Percentiles rank a stretch among this genome's conserved stretches.
phyloP scores from a whole-genome alignment of 352 stramenopile species.

The Pythium dissimile region DNA sequence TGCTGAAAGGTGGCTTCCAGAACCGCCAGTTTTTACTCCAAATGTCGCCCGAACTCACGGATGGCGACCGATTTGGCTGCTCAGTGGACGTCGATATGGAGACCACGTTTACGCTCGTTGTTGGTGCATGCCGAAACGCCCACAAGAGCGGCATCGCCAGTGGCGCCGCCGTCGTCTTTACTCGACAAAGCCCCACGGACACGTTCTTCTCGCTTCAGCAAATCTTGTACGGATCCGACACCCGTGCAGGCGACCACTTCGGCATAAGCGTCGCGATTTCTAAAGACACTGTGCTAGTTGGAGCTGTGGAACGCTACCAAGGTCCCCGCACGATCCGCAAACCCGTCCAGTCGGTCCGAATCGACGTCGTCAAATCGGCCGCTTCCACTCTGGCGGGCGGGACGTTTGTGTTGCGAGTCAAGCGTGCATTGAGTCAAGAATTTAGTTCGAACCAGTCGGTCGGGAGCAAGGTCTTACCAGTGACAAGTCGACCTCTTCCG shows the following conservation, averaged over 20 bases:
- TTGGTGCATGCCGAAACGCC: slow-evolving; percentile 49
- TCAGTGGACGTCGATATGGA: slow-evolving; percentile 69
- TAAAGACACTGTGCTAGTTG: slow-evolving; percentile 68
- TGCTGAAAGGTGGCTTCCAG: slow-evolving; percentile 52
- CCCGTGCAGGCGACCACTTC: slow-evolving; percentile 60
- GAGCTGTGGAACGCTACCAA: slow-evolving; percentile 57
- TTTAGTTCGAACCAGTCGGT: slow-evolving; percentile 15
- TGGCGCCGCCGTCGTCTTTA: slow-evolving; percentile 52
- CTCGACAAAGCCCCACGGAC: slow-evolving; percentile 40
- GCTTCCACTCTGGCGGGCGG: slow-evolving; percentile 14
- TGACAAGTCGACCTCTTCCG: slow-evolving; percentile 47
- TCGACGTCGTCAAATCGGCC: slow-evolving; percentile 23
- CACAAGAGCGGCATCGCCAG: slow-evolving; percentile 36
- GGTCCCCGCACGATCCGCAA: slow-evolving; percentile 66
- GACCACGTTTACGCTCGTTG: slow-evolving; percentile 64
- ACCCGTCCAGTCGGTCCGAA: slow-evolving; percentile 57
- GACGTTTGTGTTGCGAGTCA: slow-evolving; percentile 51
- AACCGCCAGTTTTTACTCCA: slow-evolving; percentile 65
- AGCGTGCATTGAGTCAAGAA: slow-evolving; percentile 20
- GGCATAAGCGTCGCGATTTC: slow-evolving; percentile 64
- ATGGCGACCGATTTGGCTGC: slow-evolving; percentile 66
- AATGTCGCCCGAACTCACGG: slow-evolving; percentile 35
- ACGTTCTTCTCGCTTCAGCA: slow-evolving; percentile 77
- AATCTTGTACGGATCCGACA: slow-evolving; percentile 61
- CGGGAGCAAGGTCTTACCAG: slow-evolving; percentile 9